Percentiles rank a stretch among this genome's conserved stretches.
Conservation (phyloP, 176 grass and related monocot species). For the Saccharum officinarum region DNA sequence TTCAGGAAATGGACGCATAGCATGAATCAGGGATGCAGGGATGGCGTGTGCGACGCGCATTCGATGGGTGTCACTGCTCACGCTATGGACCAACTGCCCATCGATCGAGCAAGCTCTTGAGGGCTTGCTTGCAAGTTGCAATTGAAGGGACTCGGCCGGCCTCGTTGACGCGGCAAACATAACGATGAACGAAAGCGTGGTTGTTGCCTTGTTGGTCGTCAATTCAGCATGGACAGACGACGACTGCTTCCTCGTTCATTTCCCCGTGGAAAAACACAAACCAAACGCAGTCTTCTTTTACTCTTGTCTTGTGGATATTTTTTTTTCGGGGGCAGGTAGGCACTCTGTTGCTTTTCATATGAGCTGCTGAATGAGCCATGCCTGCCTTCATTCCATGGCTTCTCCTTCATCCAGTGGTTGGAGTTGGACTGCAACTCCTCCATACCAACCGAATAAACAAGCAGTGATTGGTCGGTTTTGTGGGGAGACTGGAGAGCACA, state of each 20-base stretch:
- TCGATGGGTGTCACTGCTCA: constrained; percentile 21
- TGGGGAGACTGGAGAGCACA: background rate
- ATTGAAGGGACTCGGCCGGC: background rate
- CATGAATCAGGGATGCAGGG: background rate
- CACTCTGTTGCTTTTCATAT: background rate
- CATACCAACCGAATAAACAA: background rate
- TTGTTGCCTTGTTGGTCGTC: background rate
- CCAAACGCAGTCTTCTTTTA: background rate
- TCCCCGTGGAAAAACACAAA: background rate
- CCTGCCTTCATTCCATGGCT: background rate
- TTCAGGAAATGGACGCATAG: background rate
- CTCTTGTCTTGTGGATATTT: background rate
- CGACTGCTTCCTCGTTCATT: background rate
- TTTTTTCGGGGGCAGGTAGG: background rate
- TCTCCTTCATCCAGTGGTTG: background rate
- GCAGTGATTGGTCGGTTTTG: too few species aligned
- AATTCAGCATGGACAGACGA: background rate
- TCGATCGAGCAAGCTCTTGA: background rate
- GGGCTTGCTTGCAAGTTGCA: background rate
- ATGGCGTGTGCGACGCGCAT: background rate
- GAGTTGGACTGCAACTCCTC: background rate
- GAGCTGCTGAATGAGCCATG: background rate
- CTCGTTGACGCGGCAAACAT: background rate
- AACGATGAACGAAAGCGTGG: background rate
- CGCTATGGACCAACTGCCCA: background rate